Evolutionary conservation across 208 protist genomes (phyloP).

Genomic region (Wallacemonas sp.): DNA sequence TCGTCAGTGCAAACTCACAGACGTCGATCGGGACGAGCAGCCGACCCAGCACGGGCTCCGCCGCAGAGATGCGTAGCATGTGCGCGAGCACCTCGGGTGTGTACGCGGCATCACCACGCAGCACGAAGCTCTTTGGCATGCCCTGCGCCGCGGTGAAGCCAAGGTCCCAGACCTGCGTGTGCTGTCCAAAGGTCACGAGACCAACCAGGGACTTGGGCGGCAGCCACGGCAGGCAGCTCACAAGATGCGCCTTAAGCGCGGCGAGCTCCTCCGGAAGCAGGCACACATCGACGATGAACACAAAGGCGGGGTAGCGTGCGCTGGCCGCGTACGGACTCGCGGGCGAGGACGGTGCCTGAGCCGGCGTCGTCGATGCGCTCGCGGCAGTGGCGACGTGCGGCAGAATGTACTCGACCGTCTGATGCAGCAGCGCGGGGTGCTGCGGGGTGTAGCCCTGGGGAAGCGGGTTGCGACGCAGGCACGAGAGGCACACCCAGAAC

Average conservation of each 20-base stretch:
- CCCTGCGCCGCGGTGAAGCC: constrained; percentile 26
- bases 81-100: constrained; percentile 32
- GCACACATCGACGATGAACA: constrained; percentile 98
- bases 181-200: constrained; percentile 97
- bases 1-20: constrained; percentile 76
- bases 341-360: constrained; percentile 12
- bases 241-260: constrained; percentile 91
- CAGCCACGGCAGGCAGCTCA: constrained; percentile 92
- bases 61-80: constrained; percentile 65
- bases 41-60: constrained; percentile 79
- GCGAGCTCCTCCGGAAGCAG: constrained; percentile 91
- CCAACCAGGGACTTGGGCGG: constrained; percentile 95
- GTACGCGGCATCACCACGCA: constrained; percentile 67
- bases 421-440: constrained; percentile 66
- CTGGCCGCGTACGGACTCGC: not conserved
- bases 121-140: constrained; percentile 72
- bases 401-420: constrained; percentile 89
- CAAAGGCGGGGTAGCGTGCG: constrained; percentile 38
- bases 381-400: constrained; percentile 1
- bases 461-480: constrained; percentile 65
- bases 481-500: constrained; percentile 83
- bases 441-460: constrained; percentile 41
- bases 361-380: not conserved
- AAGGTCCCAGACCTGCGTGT: constrained; percentile 87
- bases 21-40: constrained; percentile 95